A percentile compares a stretch with the other conserved stretches of the same genome.
phyloP scores from a whole-genome alignment of 2,329 filamentous ascomycete species.

The Trichoderma sp. region DNA sequence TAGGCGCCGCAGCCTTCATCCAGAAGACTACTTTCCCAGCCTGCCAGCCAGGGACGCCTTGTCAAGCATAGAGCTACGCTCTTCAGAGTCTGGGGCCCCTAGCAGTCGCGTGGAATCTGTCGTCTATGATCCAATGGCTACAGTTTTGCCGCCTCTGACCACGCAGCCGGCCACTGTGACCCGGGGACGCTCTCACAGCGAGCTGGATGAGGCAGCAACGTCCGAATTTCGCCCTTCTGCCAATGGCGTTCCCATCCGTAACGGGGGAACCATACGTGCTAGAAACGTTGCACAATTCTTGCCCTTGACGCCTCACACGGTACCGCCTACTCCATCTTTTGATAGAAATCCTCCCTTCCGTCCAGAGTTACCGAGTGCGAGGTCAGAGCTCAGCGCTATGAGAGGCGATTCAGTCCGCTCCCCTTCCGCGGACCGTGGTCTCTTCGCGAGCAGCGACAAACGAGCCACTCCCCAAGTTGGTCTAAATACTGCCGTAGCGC shows the following conservation, averaged over 20 bases:
- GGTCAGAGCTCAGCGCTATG: conserved; percentile 36
- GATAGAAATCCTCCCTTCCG: conserved; percentile 35
- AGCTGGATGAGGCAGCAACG: conserved; percentile 26
- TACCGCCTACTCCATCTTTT: conserved; percentile 38
- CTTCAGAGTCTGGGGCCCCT: conserved; percentile 29
- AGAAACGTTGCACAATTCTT: conserved; percentile 45
- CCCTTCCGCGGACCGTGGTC: conserved; percentile 61
- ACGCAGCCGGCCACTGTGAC: conserved; percentile 5
- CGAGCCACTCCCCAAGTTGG: conserved; percentile 63
- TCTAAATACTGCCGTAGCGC: conserved; percentile 59
- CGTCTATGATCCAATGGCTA: conserved; percentile 42
- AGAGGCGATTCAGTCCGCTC: conserved; percentile 49
- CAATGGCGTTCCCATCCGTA: conserved; percentile 37
- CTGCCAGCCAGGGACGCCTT: conserved; percentile 35
- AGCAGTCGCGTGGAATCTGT: conserved; percentile 29
- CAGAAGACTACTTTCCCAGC: conserved; percentile 54
- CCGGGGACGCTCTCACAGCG: conserved; percentile 30
- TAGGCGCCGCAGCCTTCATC: conserved; percentile 52
- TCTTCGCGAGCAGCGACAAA: conserved; percentile 60
- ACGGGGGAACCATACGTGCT: conserved; percentile 44
- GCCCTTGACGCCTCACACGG: conserved; percentile 36
- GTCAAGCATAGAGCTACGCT: conserved; percentile 25
- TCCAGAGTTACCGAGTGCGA: conserved; percentile 44
- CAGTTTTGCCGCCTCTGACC: conserved; percentile 35
- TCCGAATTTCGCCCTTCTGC: conserved; percentile 28